A percentile compares a stretch with the other conserved stretches of the same genome.
Evolutionary conservation across 768 basidiomycete species (phyloP).

Genomic region (Boletus reticulatus): DNA sequence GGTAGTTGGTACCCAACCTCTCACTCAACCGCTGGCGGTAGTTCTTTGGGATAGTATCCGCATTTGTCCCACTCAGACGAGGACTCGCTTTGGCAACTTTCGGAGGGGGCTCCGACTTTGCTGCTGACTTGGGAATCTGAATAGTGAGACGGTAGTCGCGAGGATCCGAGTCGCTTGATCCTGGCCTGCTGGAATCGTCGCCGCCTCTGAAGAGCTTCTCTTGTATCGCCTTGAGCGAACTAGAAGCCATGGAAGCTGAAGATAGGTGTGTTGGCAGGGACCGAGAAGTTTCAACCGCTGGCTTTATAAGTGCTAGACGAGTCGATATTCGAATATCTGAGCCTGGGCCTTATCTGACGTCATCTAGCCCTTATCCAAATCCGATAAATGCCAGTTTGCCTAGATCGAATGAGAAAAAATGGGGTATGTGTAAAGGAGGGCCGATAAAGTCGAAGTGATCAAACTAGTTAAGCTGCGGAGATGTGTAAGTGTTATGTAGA

Average conservation of each 20-base stretch:
- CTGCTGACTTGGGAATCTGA: conserved; percentile 59
- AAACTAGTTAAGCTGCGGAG: conserved; percentile 17
- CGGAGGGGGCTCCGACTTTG: conserved; percentile 37
- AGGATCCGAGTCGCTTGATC: conserved; percentile 22
- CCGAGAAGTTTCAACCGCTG: neutral
- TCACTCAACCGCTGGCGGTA: conserved; percentile 68
- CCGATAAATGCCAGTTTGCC: neutral
- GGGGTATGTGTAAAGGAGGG: conserved; percentile 23
- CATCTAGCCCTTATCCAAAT: conserved; percentile 16
- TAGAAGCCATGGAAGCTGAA: conserved; percentile 38
- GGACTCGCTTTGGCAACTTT: conserved; percentile 44
- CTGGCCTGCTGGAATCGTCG: conserved; percentile 21
- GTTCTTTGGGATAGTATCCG: conserved; percentile 22
- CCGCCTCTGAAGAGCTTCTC: conserved; percentile 64
- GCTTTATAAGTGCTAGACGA: conserved; percentile 2
- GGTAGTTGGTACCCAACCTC: conserved; percentile 67
- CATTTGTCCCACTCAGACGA: conserved; percentile 4
- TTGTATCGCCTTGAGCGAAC: conserved; percentile 62
- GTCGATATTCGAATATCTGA: neutral
- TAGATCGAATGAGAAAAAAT: neutral
- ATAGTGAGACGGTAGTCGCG: conserved; percentile 53
- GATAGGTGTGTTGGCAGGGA: conserved; percentile 2
- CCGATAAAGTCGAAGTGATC: conserved; percentile 8
- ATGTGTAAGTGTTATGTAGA: conserved; percentile 17
- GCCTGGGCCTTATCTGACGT: conserved; percentile 19